Base-by-base conservation (phyloP, 768 basidiomycete species). In the Panaeolus cyanescens region DNA sequence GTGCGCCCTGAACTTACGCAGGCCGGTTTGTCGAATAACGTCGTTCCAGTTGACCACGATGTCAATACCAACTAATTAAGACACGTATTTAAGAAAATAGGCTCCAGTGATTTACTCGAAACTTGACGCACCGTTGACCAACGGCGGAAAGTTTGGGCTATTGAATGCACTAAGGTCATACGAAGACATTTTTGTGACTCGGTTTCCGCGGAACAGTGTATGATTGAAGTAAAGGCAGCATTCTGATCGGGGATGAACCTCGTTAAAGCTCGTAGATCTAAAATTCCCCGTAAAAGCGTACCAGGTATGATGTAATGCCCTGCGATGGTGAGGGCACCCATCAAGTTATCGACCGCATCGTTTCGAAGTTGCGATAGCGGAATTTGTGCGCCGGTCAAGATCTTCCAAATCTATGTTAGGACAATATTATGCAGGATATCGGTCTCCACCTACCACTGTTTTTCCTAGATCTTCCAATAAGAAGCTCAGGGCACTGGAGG, bases 301-400 rank as follows among this genome's bases (percentile, higher is more conserved):
- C 93, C 95, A 70, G 96, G 95, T 57, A 98, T 95, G 62, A 91
- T 91, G 68, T 88, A 96, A 67, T 93, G 89, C 1, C 96, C 95
- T 15, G 95, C 95, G 56, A 96, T 89, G 15, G 90, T 87, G 32
- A 98, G 77, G 3, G 93, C 91, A 7, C 93, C 95, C 71, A 97
- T 86, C 9, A 97, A 77, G 71, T 97, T 98, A 66, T 96, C 96
- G 5, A 95, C 88, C 7, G 95, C 94, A 71, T 98, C 95, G 67
- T 96, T 97, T n/a, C 94, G 85, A 50, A 96, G 78, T 69, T 95
- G 91, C 1, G 92, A 94, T 32, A 95, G 78, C 13, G 96, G 93
- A 33, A 98, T 96, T 76, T 97, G 96, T 0, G 95, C 94, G 12
- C 95, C 96, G 1, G 93, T 96, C 31, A 96, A 66, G 60, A 96